Conservation (phyloP, 73 alveolate genomes). For the Blepharisma stoltei region DNA sequence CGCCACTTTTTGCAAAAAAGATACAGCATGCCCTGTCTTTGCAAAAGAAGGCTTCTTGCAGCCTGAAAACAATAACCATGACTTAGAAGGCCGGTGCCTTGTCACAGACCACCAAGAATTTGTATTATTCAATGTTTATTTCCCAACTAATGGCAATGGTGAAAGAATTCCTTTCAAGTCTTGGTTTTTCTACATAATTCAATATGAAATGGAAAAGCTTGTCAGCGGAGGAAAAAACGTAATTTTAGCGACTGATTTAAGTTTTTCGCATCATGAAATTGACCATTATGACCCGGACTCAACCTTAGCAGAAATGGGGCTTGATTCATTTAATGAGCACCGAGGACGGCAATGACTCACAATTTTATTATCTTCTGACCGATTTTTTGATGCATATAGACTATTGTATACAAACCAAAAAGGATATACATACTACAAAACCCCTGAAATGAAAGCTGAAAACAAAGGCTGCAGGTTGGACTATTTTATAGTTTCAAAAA, state of each 20-base stretch:
- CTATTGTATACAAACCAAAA: constrained; percentile 19
- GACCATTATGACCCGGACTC: constrained; percentile 28
- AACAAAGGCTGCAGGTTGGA: background rate
- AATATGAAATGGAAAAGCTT: constrained; percentile 16
- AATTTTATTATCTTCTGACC: background rate
- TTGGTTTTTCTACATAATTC: constrained; percentile 17
- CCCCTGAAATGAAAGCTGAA: background rate
- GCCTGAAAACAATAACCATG: background rate
- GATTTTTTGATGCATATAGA: constrained; percentile 19
- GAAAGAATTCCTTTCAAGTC: constrained; percentile 5
- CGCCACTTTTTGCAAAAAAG: constrained; percentile 28
- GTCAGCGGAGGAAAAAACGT: background rate
- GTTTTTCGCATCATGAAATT: constrained; percentile 10
- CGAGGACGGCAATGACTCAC: constrained; percentile 25
- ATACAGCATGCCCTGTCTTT: constrained; percentile 1
- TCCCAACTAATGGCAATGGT: constrained; percentile 12
- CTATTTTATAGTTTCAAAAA: background rate
- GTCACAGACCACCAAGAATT: constrained; percentile 28
- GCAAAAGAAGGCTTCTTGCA: background rate
- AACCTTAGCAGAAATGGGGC: constrained; percentile 15
- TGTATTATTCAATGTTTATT: constrained; percentile 24
- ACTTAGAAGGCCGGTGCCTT: constrained; percentile 24
- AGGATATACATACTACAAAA: constrained; percentile 7
- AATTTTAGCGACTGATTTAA: constrained; percentile 26
- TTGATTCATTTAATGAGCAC: constrained; percentile 2